A percentile compares a stretch with the other conserved stretches of the same genome.
Conservation (phyloP, 139 green algal genomes). For the Desmodesmus armatus region DNA sequence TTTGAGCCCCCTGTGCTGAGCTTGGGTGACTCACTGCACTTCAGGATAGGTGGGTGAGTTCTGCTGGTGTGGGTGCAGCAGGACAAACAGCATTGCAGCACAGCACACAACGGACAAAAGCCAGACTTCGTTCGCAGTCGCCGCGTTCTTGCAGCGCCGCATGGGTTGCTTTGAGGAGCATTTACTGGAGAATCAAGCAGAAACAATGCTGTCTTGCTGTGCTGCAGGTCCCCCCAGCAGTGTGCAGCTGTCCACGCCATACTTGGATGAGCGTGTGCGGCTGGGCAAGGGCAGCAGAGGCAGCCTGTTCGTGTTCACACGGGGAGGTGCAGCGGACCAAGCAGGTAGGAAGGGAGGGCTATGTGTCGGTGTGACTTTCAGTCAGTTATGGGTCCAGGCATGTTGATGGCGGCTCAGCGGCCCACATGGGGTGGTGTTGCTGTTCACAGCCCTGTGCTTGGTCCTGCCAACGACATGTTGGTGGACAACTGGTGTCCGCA, state of each 20-base stretch:
- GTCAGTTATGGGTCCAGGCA: background rate
- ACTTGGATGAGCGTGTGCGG: conserved; percentile 82
- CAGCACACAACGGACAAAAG: background rate
- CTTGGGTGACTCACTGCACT: conserved; percentile 56
- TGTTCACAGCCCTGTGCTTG: background rate
- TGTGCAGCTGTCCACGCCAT: conserved; percentile 84
- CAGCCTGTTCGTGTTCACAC: conserved; percentile 83
- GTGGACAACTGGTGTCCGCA: too few relatives aligned
- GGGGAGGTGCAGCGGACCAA: conserved; percentile 66
- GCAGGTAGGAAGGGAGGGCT: conserved; percentile 25
- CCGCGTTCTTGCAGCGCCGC: background rate
- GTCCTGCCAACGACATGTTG: too few relatives aligned
- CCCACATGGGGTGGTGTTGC: too few relatives aligned
- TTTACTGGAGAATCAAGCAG: background rate
- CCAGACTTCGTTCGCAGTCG: background rate
- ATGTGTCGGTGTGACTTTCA: background rate
- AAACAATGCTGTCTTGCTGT: conserved; percentile 7
- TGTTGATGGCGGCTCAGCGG: background rate
- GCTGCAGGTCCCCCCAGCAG: conserved; percentile 55
- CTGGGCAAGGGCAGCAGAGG: conserved; percentile 79
- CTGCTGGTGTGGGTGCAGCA: background rate
- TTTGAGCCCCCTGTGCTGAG: conserved; percentile 78
- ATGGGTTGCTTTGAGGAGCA: background rate
- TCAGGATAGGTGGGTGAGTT: conserved; percentile 65
- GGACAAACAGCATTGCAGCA: background rate